phyloP scores from a whole-genome alignment of 345 rosid species.

The Triadica sebifera region DNA sequence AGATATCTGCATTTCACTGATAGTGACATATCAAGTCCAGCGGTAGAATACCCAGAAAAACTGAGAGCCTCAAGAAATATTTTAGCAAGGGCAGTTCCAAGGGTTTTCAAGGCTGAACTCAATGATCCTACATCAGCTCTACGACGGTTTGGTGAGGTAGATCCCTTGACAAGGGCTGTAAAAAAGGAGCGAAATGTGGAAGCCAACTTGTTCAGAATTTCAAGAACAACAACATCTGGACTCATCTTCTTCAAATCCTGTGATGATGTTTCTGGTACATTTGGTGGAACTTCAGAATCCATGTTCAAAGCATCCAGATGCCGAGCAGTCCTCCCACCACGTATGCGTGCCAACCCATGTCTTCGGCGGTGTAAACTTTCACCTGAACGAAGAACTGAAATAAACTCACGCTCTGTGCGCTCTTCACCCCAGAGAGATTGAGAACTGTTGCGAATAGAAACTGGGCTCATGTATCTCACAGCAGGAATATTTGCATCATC shows the following conservation, averaged over 20 bases:
- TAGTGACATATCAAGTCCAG: constrained; percentile 55
- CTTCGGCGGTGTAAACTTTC: constrained; percentile 80
- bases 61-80: constrained; percentile 76
- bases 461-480: constrained; percentile 73
- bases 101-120: constrained; percentile 78
- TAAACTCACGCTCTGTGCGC: constrained; percentile 70
- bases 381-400: constrained; percentile 72
- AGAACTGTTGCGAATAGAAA: constrained; percentile 68
- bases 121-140: constrained; percentile 72
- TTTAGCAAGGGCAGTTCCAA: constrained; percentile 82
- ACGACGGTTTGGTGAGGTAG: constrained; percentile 85
- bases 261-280: constrained; percentile 55
- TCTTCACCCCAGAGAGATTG: constrained; percentile 74
- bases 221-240: constrained; percentile 63
- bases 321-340: constrained; percentile 86
- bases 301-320: constrained; percentile 70
- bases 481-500: constrained; percentile 68
- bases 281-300: constrained; percentile 59
- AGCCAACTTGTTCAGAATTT: constrained; percentile 71
- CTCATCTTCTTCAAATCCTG: constrained; percentile 74
- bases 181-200: constrained; percentile 70
- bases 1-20: constrained; percentile 92
- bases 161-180: constrained; percentile 85
- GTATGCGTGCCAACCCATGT: constrained; percentile 76
- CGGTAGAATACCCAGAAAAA: constrained; percentile 67